A percentile compares a stretch with the other conserved stretches of the same genome.
Evolutionary conservation across 192 early-diverging fungal species (phyloP).

Genomic region (Umbelopsis sp.): DNA sequence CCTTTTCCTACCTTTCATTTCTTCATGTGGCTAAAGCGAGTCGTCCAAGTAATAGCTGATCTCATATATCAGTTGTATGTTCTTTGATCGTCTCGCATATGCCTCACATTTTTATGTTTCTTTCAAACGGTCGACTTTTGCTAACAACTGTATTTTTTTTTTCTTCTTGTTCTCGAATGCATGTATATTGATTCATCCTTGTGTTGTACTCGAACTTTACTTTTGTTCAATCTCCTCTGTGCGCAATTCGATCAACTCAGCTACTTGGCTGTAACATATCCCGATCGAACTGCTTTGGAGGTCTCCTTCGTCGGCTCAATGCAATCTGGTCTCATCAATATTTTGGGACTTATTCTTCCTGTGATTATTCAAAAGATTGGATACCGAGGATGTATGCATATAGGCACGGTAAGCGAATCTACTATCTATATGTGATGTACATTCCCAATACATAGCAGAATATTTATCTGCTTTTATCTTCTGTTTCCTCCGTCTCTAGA

Average conservation of each 20-base stretch:
- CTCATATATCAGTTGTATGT: neutral
- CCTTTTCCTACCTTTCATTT: neutral
- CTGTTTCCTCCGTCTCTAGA: slow-evolving; percentile 7
- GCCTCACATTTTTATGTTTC: too few relatives aligned
- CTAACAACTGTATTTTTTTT: neutral
- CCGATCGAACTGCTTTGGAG: slow-evolving; percentile 4
- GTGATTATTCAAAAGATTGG: slow-evolving; percentile 30
- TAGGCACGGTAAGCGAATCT: slow-evolving; percentile 21
- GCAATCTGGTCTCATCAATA: slow-evolving; percentile 17
- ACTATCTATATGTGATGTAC: neutral
- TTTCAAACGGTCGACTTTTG: neutral
- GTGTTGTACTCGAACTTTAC: neutral
- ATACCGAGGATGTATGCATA: slow-evolving; percentile 32
- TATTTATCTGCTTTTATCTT: neutral
- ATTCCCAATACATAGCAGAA: too few relatives aligned
- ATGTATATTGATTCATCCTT: neutral
- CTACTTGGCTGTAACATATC: neutral
- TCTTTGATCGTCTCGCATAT: too few relatives aligned
- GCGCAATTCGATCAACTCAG: neutral
- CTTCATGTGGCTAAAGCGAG: neutral
- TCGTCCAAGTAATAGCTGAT: neutral
- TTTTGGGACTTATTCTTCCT: slow-evolving; percentile 31
- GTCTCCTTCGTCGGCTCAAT: slow-evolving; percentile 40
- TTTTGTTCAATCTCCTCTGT: neutral
- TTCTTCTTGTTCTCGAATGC: neutral